These are phyloP conservation scores for Pythium scleroteichum DNA, from an alignment of 352 stramenopile genomes.

Conservation along the genomic window DNA sequence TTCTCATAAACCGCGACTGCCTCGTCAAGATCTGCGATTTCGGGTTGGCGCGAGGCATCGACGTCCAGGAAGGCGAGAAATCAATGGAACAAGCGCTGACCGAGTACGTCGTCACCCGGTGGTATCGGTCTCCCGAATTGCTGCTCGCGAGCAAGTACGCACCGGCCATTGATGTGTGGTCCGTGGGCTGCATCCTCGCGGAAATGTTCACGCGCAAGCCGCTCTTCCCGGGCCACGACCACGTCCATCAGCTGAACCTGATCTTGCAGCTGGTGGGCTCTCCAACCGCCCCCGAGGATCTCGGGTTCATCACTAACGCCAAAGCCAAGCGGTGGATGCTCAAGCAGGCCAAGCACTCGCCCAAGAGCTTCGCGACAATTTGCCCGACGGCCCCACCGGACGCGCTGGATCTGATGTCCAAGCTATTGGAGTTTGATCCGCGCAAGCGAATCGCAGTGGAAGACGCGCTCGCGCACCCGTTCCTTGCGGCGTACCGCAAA, in stretches of 20 bases:
- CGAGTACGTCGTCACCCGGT: conserved; percentile 94
- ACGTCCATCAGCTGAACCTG: conserved; percentile 90
- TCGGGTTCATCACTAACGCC: conserved; percentile 81
- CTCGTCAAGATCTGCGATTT: conserved; percentile 91
- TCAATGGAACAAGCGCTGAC: conserved; percentile 62
- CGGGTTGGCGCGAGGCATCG: conserved; percentile 80
- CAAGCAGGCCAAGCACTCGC: conserved; percentile 64
- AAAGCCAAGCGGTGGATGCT: conserved; percentile 85
- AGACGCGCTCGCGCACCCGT: conserved; percentile 76
- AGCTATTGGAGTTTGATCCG: conserved; percentile 91
- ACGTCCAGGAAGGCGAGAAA: conserved; percentile 33
- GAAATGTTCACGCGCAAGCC: conserved; percentile 94
- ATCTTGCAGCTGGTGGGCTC: conserved; percentile 77
- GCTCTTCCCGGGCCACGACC: conserved; percentile 80
- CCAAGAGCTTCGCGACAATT: conserved; percentile 46
- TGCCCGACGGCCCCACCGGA: conserved; percentile 59
- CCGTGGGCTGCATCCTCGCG: conserved; percentile 98
- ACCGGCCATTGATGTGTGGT: conserved; percentile 95
- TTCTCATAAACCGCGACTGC: conserved; percentile 94
- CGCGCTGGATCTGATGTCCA: conserved; percentile 83
- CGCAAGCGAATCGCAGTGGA: conserved; percentile 68
- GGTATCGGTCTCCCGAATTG: conserved; percentile 93
- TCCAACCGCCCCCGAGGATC: conserved; percentile 47
- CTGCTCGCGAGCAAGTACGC: conserved; percentile 95
- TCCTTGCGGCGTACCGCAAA: conserved; percentile 66